Evolutionary conservation across 169 alveolate species (phyloP), one percentile per base, ranked within the genome.

Genomic region (Cryptosporidium baileyi): DNA sequence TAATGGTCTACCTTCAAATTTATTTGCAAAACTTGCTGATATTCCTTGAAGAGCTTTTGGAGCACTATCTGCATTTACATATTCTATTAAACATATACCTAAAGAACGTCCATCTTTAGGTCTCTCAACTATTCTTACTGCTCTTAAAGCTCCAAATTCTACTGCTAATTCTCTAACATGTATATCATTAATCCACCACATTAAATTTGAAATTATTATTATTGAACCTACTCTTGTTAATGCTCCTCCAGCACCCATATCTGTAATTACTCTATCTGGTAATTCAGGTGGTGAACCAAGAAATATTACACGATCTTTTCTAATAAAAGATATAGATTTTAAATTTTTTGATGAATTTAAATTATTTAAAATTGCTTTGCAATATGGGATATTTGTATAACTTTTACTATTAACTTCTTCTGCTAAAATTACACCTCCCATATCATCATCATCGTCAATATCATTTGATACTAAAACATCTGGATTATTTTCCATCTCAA

Each of bases 101-200:
- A 74, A 54, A 54, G 85, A 74, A 13, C 85, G 43, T 51, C 85
- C 85, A 74, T 74, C 85, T 30, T 74, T 74, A 24, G 85, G 85
- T 13, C 85, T 51, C 36, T 74, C 85, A 22, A 74, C 54, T 13
- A 74, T 74, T 34, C 85, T 51, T 9, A 74, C 60, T 74, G 85
- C 85, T 74, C 85, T 30, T 41, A 74, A 9, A 19, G 85, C 45
- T 22, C 85, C 85, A 74, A 74, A 74, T 57, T 74, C 85, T 4
- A 44, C 8, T 41, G 85, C 85, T 28, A 74, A 26, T 61, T 74
- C 85, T 15, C 85, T 52, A 22, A 74, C 41, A 19, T 57, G 67
- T 15, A 74, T 74, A 57, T 74, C 85, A 54, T 74, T 74, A 24
- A 74, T 57, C 85, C 85, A 74, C 85, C 85, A 74, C 85, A 74